Percentiles rank a stretch among this genome's conserved stretches.
phyloP scores from a whole-genome alignment of 2,329 filamentous ascomycete species.

The Penicillium griseofulvum region DNA sequence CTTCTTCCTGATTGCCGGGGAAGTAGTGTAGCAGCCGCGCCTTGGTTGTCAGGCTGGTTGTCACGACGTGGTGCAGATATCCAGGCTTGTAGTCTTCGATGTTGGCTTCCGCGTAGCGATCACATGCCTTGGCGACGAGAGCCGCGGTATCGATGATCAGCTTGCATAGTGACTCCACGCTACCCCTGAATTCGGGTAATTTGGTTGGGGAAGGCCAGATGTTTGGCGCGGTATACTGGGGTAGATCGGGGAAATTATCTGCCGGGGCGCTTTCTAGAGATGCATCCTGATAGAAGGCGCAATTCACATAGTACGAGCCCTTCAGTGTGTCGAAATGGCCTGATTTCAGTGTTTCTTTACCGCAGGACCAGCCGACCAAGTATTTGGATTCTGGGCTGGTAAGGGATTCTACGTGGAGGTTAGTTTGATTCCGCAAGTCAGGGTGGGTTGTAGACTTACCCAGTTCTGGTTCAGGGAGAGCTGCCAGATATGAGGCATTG shows the following conservation, averaged over 20 bases:
- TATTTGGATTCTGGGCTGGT: slow-evolving; percentile 53
- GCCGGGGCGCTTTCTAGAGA: slow-evolving; percentile 38
- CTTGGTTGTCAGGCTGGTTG: slow-evolving; percentile 82
- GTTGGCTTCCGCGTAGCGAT: slow-evolving; percentile 76
- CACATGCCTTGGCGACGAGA: slow-evolving; percentile 85
- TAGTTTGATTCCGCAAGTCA: background rate
- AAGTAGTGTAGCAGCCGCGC: slow-evolving; percentile 92
- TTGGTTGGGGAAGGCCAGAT: slow-evolving; percentile 72
- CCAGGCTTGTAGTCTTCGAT: slow-evolving; percentile 72
- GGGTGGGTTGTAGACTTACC: slow-evolving; percentile 51
- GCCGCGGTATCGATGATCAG: slow-evolving; percentile 88
- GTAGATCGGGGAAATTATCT: slow-evolving; percentile 55
- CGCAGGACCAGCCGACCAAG: slow-evolving; percentile 63
- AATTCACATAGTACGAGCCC: slow-evolving; percentile 64
- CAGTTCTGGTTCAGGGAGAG: slow-evolving; percentile 68
- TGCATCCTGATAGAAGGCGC: slow-evolving; percentile 51
- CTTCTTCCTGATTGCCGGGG: slow-evolving; percentile 45
- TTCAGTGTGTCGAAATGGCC: slow-evolving; percentile 63
- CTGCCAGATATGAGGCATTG: slow-evolving; percentile 85
- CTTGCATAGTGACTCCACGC: slow-evolving; percentile 71
- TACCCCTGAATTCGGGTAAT: slow-evolving; percentile 71
- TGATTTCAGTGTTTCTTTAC: slow-evolving; percentile 61
- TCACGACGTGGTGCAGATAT: slow-evolving; percentile 84
- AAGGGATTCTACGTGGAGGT: slow-evolving; percentile 37
- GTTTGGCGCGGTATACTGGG: slow-evolving; percentile 87